phyloP scores from a whole-genome alignment of 371 early-diverging fungal species.

The Mucor sp. region DNA sequence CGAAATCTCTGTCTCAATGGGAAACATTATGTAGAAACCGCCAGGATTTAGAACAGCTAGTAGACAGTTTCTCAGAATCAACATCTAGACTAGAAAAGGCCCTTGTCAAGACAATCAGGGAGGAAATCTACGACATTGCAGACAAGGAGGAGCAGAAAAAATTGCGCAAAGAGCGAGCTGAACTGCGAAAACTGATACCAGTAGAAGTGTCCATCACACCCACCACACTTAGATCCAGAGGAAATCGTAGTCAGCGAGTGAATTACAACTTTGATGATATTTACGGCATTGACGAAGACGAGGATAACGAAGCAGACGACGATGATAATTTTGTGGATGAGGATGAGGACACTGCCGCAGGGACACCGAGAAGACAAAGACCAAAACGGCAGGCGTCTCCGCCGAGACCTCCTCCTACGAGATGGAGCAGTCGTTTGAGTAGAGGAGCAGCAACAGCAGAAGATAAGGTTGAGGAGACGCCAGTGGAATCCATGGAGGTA shows the following conservation, averaged over 20 bases:
- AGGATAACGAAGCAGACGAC: slow-evolving; percentile 7
- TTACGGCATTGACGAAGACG: slow-evolving; percentile 18
- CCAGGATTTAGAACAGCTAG: slow-evolving; percentile 21
- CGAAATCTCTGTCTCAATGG: slow-evolving; percentile 28
- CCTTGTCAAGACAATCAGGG: slow-evolving; percentile 13
- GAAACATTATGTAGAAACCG: slow-evolving; percentile 28
- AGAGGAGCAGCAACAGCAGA: not conserved
- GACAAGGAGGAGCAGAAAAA: slow-evolving; percentile 17
- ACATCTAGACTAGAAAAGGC: slow-evolving; percentile 23
- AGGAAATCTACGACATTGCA: slow-evolving; percentile 19
- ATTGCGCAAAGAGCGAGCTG: slow-evolving; percentile 21
- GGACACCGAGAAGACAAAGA: not conserved
- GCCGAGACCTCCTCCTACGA: slow-evolving; percentile 4
- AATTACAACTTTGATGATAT: slow-evolving; percentile 26
- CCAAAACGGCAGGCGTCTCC: not conserved
- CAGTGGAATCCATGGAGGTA: not conserved
- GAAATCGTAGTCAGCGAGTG: slow-evolving; percentile 8
- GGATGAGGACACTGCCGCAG: not conserved
- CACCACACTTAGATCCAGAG: slow-evolving; percentile 22
- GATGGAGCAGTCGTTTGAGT: slow-evolving; percentile 22
- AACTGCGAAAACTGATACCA: slow-evolving; percentile 15
- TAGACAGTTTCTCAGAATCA: slow-evolving; percentile 8
- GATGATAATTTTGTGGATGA: slow-evolving; percentile 4
- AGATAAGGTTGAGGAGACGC: not conserved
- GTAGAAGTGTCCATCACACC: slow-evolving; percentile 20